Evolutionary conservation across 1,139 yeast genomes (phyloP), one percentile per base, ranked within the genome.

Genomic region (Scheffersomyces insectosa): DNA sequence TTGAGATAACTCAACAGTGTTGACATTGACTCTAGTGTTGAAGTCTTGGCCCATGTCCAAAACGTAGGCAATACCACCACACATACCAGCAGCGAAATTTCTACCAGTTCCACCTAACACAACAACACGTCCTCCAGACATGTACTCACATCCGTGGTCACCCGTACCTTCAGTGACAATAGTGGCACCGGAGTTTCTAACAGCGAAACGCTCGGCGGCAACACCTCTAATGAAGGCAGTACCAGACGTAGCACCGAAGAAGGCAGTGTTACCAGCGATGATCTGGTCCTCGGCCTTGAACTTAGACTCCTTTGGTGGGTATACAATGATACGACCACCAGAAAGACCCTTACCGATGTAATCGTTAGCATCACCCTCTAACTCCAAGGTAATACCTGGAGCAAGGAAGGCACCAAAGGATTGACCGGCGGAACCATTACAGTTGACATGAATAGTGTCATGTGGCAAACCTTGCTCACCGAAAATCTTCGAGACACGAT

Each of bases 91-190:
- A 37, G 97, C 98, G 66, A 93, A 93, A 74, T 90, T 87, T 55
- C 98, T 83, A 48, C 97, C 98, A 60, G 96, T 88, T 44, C 83
- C 71, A 40, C 98, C 97, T 55, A 93, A 79, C 42, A 93, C 89
- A 62, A 93, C 88, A 48, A 93, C 96, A 60, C 98, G 83, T 65
- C 99, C 99, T 66, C 99, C 98, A 59, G 98, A 90, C 99, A 93
- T 93, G 74, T 93, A 93, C 70, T 93, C 99, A 75, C 97, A 93
- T 44, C 99, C 98, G 66, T 93, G 97, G 65, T 91, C 97, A 75
- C 99, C 99, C 51, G 89, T 86, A 63, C 97, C 97, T 72, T 93
- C 99, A 52, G 89, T 90, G 51, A 93, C 98, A 52, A 96, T 95
- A 47, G 85, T 86, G 35, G 98, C 98, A 68, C 99, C 99, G 35